These are phyloP conservation scores for Zygnema circumcarinatum DNA, from an alignment of 139 green algal species.

Conservation along the genomic window DNA sequence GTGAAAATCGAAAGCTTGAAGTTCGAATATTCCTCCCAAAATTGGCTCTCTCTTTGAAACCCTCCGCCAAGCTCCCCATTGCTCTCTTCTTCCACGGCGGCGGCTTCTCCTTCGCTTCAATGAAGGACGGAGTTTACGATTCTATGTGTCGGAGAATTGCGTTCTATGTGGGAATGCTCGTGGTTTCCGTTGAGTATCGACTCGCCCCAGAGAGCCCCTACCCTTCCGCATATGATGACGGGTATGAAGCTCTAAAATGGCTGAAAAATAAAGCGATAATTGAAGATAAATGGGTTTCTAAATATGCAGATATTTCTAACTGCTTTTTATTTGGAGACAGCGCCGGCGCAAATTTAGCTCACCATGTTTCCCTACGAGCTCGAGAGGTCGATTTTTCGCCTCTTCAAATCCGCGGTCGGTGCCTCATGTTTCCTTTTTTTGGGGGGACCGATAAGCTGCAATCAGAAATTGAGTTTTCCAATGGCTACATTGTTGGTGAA, in stretches of 20 bases:
- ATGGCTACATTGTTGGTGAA: not conserved
- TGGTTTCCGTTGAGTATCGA: constrained; percentile 33
- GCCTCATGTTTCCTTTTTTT: constrained; percentile 37
- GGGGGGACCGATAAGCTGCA: not conserved
- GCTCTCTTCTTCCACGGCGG: constrained; percentile 39
- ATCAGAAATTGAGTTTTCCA: constrained; percentile 4
- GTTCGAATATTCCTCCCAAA: not conserved
- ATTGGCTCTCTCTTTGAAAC: not conserved
- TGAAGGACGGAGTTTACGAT: not conserved
- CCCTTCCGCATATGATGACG: constrained; percentile 37
- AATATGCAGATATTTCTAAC: not conserved
- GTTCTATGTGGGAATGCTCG: not conserved
- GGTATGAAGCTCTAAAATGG: constrained; percentile 14
- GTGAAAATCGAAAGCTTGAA: not conserved
- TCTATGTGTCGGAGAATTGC: constrained; percentile 29
- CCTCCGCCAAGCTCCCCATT: not conserved
- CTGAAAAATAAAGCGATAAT: not conserved
- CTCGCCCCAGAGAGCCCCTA: constrained; percentile 24
- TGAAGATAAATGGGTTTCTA: not conserved
- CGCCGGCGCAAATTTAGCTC: constrained; percentile 35
- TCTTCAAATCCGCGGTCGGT: not conserved
- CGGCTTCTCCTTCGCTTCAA: constrained; percentile 1
- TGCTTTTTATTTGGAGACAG: constrained; percentile 41
- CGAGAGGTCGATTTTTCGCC: not conserved
- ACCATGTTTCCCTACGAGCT: constrained; percentile 12